These are phyloP conservation scores for Monosporascus sp. DNA, from an alignment of 2,329 filamentous ascomycete species.

Conservation along the genomic window DNA sequence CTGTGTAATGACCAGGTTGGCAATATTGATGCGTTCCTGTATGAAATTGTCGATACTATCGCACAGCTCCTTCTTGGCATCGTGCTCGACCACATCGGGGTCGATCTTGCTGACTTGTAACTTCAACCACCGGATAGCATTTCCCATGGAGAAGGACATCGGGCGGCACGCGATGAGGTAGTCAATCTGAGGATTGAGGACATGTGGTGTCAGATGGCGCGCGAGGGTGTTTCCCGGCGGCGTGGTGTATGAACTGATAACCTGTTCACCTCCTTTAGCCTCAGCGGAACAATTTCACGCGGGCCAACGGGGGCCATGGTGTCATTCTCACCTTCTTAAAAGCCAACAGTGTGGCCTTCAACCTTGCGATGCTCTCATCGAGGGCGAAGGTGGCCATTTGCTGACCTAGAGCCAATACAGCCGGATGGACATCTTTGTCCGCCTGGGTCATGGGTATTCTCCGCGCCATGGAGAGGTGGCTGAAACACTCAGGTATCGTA, in stretches of 20 bases:
- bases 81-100: conserved; percentile 73
- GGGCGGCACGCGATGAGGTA: conserved; percentile 92
- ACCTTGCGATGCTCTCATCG: conserved; percentile 81
- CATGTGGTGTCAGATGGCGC: conserved; percentile 85
- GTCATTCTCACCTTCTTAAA: conserved; percentile 68
- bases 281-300: not conserved
- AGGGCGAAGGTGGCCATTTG: conserved; percentile 87
- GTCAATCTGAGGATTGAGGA: conserved; percentile 90
- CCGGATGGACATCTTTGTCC: conserved; percentile 78
- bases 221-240: conserved; percentile 79
- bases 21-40: conserved; percentile 80
- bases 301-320: not conserved
- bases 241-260: conserved; percentile 89
- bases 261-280: conserved; percentile 42
- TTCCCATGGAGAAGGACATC: conserved; percentile 94
- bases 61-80: conserved; percentile 74
- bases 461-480: conserved; percentile 70
- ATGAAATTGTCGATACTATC: conserved; percentile 86
- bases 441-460: conserved; percentile 51
- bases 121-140: conserved; percentile 92
- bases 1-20: conserved; percentile 78
- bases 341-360: conserved; percentile 80
- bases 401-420: conserved; percentile 78
- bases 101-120: conserved; percentile 87
- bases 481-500: conserved; percentile 68